These are phyloP conservation scores for Gossypium bickii DNA, from an alignment of 345 rosid species.

Conservation along the genomic window DNA sequence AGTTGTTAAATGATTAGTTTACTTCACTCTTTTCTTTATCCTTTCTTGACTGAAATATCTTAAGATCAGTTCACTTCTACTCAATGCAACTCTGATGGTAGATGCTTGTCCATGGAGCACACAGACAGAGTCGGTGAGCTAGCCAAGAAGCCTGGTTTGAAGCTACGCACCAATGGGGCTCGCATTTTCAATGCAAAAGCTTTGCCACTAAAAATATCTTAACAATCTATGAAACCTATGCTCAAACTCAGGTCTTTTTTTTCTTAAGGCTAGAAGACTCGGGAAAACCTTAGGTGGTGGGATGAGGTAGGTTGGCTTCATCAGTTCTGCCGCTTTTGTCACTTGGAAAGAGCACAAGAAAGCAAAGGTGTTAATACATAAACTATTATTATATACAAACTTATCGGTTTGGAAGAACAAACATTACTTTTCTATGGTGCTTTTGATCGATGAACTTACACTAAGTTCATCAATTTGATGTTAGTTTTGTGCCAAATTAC, in stretches of 20 bases:
- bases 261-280: slow-evolving; percentile 68
- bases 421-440: background rate
- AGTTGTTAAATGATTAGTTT: background rate
- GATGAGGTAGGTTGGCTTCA: slow-evolving; percentile 85
- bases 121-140: slow-evolving; percentile 68
- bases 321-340: slow-evolving; percentile 76
- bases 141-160: slow-evolving; percentile 72
- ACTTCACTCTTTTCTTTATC: background rate
- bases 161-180: slow-evolving; percentile 94
- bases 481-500: background rate
- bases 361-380: slow-evolving; percentile 74
- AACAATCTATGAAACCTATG: background rate
- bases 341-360: slow-evolving; percentile 75
- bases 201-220: background rate
- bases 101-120: slow-evolving; percentile 64
- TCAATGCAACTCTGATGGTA: slow-evolving; percentile 71
- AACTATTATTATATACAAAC: background rate
- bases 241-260: background rate
- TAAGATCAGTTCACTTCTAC: background rate
- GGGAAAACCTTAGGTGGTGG: slow-evolving; percentile 94
- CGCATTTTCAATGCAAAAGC: slow-evolving; percentile 62
- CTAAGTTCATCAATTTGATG: background rate
- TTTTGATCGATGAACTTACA: background rate
- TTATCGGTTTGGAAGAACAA: background rate
- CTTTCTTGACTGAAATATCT: too few relatives aligned